Evolutionary conservation across 2,329 filamentous ascomycete species (phyloP).

Genomic region (Colletotrichum higginsianum): DNA sequence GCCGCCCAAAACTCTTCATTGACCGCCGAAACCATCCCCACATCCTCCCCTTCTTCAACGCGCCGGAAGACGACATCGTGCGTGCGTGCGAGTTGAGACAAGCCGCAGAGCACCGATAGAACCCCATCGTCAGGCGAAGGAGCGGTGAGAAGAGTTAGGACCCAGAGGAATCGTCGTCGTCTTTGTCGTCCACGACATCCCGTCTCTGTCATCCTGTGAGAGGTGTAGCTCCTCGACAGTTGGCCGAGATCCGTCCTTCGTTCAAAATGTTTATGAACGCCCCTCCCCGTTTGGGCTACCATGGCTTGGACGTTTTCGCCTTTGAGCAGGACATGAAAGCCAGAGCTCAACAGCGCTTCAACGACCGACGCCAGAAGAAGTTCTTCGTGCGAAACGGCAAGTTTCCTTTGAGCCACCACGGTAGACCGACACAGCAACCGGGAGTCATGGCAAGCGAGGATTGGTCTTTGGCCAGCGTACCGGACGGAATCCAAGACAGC

Average conservation of each 20-base stretch:
- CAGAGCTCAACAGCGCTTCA: slow-evolving; percentile 25
- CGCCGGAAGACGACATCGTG: slow-evolving; percentile 41
- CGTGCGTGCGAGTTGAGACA: slow-evolving; percentile 30
- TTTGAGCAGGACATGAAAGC: slow-evolving; percentile 36
- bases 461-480: slow-evolving; percentile 14
- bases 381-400: slow-evolving; percentile 32
- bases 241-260: not conserved
- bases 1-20: slow-evolving; percentile 26
- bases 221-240: not conserved
- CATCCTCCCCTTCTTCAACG: slow-evolving; percentile 23
- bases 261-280: slow-evolving; percentile 42
- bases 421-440: slow-evolving; percentile 23
- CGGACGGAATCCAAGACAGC: slow-evolving; percentile 40
- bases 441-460: slow-evolving; percentile 33
- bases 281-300: slow-evolving; percentile 33
- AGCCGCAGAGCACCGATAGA: slow-evolving; percentile 26
- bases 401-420: slow-evolving; percentile 13
- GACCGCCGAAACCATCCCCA: slow-evolving; percentile 28
- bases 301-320: slow-evolving; percentile 39
- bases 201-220: not conserved
- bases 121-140: slow-evolving; percentile 8
- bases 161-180: too few species aligned
- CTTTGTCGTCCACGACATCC: not conserved
- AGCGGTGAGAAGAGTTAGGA: slow-evolving; percentile 25
- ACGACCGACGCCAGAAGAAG: slow-evolving; percentile 32